Conservation (phyloP, 2,329 filamentous ascomycete species). For the Xylaria sp. region DNA sequence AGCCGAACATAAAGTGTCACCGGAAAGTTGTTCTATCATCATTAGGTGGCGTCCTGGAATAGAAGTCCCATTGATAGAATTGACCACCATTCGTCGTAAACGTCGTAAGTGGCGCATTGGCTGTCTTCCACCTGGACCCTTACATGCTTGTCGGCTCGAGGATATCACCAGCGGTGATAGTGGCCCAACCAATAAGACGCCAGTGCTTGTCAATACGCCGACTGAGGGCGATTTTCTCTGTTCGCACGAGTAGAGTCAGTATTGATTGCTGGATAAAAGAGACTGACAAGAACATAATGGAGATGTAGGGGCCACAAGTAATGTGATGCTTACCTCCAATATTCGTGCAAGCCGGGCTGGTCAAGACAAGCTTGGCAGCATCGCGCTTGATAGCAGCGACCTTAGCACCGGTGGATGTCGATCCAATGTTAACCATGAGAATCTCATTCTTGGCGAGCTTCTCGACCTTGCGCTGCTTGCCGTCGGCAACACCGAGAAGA, state of each 20-base stretch:
- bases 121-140: background rate
- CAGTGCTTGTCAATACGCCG: constrained; percentile 78
- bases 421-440: constrained; percentile 99
- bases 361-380: constrained; percentile 89
- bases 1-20: background rate
- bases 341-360: constrained; percentile 91
- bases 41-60: background rate
- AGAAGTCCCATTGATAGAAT: background rate
- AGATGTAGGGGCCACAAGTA: background rate
- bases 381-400: constrained; percentile 96
- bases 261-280: background rate
- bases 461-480: constrained; percentile 98
- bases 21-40: background rate
- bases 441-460: constrained; percentile 98
- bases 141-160: constrained; percentile 19
- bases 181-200: constrained; percentile 32
- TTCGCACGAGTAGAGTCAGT: constrained; percentile 8
- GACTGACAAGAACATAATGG: background rate
- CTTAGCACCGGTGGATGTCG: constrained; percentile 95
- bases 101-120: constrained; percentile 2
- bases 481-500: constrained; percentile 92
- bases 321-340: constrained; percentile 50
- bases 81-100: background rate
- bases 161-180: constrained; percentile 37
- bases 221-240: constrained; percentile 91